Conservation (phyloP, 805 yeast species). For the Tetrapisispora phaffii region DNA sequence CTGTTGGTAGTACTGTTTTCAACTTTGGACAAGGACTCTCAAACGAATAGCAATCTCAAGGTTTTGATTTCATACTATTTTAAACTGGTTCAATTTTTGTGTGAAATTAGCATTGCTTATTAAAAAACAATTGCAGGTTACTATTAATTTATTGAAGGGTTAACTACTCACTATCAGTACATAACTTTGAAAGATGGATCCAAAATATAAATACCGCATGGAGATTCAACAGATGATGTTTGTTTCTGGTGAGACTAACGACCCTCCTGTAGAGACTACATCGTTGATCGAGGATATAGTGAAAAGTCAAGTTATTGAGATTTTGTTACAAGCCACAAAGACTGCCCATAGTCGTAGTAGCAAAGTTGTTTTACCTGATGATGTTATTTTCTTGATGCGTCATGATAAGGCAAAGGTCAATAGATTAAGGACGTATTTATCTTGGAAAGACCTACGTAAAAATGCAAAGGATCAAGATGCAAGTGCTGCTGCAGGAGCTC, state of each 20-base stretch:
- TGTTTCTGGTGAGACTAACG: slow-evolving; percentile 90
- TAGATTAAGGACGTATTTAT: slow-evolving; percentile 76
- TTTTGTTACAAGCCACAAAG: slow-evolving; percentile 62
- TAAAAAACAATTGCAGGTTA: too few relatives aligned
- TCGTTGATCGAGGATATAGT: slow-evolving; percentile 93
- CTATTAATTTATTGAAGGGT: too few relatives aligned
- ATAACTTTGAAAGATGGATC: slow-evolving; percentile 17
- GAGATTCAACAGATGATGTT: slow-evolving; percentile 99
- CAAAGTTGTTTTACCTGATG: slow-evolving; percentile 81
- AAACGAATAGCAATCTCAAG: too few relatives aligned
- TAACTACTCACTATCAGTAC: too few relatives aligned
- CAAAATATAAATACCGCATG: slow-evolving; percentile 65
- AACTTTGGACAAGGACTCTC: too few relatives aligned
- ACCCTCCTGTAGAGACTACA: slow-evolving; percentile 86
- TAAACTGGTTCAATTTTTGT: too few relatives aligned
- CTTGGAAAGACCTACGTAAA: slow-evolving; percentile 96
- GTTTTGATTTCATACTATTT: too few relatives aligned
- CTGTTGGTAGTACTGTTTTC: too few relatives aligned
- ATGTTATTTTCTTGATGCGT: slow-evolving; percentile 81
- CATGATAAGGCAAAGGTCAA: slow-evolving; percentile 93
- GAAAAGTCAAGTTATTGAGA: slow-evolving; percentile 85
- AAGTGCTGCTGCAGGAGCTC: slow-evolving; percentile 43
- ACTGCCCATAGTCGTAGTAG: slow-evolving; percentile 76
- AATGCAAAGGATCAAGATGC: slow-evolving; percentile 58
- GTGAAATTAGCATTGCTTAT: too few relatives aligned